phyloP scores from a whole-genome alignment of 2,329 filamentous ascomycete species.

The Atkinsonella hypoxylon region DNA sequence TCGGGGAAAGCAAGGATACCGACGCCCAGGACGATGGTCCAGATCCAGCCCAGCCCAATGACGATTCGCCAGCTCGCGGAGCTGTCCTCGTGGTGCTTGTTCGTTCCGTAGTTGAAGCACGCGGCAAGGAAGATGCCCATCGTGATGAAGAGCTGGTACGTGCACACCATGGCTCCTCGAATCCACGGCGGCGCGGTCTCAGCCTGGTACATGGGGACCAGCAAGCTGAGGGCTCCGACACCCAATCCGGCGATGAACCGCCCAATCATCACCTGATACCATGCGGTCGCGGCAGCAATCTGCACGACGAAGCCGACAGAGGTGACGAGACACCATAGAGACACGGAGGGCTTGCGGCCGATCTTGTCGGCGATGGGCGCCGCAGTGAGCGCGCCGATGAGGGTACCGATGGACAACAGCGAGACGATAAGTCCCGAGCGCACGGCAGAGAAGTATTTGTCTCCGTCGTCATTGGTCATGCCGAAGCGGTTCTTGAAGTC shows the following conservation, averaged over 20 bases:
- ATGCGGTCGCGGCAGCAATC: conserved; percentile 40
- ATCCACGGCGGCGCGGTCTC: conserved; percentile 57
- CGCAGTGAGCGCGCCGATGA: conserved; percentile 47
- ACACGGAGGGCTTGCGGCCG: conserved; percentile 51
- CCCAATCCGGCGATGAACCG: conserved; percentile 54
- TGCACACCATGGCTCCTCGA: conserved; percentile 51
- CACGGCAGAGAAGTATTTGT: conserved; percentile 35
- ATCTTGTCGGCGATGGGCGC: conserved; percentile 53
- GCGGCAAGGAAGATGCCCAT: conserved; percentile 52
- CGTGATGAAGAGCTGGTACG: conserved; percentile 63
- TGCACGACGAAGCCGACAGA: conserved; percentile 57
- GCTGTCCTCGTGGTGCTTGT: conserved; percentile 27
- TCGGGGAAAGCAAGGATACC: conserved; percentile 40
- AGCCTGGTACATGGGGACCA: conserved; percentile 64
- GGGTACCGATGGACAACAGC: conserved; percentile 46
- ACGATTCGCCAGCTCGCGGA: conserved; percentile 50
- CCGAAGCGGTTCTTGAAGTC: conserved; percentile 43
- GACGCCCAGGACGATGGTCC: conserved; percentile 33
- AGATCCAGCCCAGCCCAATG: conserved; percentile 39
- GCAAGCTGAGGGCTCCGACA: conserved; percentile 51
- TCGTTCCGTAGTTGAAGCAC: conserved; percentile 51
- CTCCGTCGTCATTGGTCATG: conserved; percentile 24
- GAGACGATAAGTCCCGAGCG: conserved; percentile 48
- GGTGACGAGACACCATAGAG: conserved; percentile 47
- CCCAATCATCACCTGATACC: conserved; percentile 56